phyloP scores from a whole-genome alignment of 495 filamentous ascomycete species.

The Aspergillus sclerotioniger region DNA sequence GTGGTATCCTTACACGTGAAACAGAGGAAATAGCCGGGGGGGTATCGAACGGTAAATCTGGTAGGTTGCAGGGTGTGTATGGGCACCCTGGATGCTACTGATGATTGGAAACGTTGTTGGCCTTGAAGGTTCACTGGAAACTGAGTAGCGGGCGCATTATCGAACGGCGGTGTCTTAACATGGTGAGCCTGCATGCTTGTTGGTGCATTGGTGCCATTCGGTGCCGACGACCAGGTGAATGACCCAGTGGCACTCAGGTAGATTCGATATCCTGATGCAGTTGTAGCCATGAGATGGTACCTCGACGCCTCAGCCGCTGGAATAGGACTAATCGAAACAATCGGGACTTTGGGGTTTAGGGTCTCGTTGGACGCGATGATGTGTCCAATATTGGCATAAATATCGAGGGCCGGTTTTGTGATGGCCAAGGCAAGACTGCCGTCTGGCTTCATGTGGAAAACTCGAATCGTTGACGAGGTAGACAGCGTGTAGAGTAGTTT shows the following conservation, averaged over 20 bases:
- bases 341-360: conserved; percentile 61
- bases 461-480: conserved; percentile 75
- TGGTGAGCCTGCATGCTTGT: conserved; percentile 97
- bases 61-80: conserved; percentile 53
- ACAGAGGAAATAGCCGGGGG: conserved; percentile 89
- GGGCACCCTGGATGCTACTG: conserved; percentile 31
- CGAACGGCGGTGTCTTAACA: conserved; percentile 82
- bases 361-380: conserved; percentile 68
- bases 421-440: conserved; percentile 54
- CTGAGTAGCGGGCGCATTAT: conserved; percentile 27
- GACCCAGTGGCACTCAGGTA: conserved; percentile 87
- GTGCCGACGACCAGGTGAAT: conserved; percentile 60
- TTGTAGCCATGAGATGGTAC: conserved; percentile 86
- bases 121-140: conserved; percentile 29
- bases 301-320: conserved; percentile 75
- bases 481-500: conserved; percentile 90
- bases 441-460: conserved; percentile 70
- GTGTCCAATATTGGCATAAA: conserved; percentile 70
- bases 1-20: conserved; percentile 58
- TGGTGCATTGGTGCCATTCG: conserved; percentile 60
- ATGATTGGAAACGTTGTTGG: conserved; percentile 26
- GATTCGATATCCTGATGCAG: conserved; percentile 84
- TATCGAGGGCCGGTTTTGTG: conserved; percentile 51
- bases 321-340: conserved; percentile 83
- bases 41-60: conserved; percentile 61